phyloP scores from a whole-genome alignment of 352 stramenopile species.

The Pythium grandisporangium region DNA sequence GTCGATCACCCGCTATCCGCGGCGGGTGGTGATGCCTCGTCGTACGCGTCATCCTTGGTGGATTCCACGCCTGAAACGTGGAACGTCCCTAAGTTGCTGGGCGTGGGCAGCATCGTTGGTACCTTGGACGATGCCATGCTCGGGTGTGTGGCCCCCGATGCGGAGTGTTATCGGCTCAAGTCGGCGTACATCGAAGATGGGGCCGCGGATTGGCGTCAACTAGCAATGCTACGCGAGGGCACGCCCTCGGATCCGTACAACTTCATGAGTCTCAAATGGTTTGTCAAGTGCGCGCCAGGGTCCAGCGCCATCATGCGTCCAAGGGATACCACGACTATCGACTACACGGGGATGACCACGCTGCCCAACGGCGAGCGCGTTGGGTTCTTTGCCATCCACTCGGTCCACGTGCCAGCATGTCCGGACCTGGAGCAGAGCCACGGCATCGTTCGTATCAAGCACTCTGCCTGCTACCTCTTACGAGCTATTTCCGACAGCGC shows the following conservation, averaged over 20 bases:
- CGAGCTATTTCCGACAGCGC: slow-evolving; percentile 25
- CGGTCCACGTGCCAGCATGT: slow-evolving; percentile 34
- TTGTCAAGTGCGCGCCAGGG: slow-evolving; percentile 32
- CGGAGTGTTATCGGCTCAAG: slow-evolving; percentile 24
- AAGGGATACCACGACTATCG: slow-evolving; percentile 36
- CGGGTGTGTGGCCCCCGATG: slow-evolving; percentile 24
- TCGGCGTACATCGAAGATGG: slow-evolving; percentile 11
- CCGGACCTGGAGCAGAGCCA: slow-evolving; percentile 25
- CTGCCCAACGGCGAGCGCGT: slow-evolving; percentile 26
- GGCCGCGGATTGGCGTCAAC: slow-evolving; percentile 13
- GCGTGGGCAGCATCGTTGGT: slow-evolving; percentile 13
- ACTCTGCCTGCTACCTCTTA: slow-evolving; percentile 45
- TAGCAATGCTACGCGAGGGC: slow-evolving; percentile 29
- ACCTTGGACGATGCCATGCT: slow-evolving; percentile 25
- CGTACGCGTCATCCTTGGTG: neutral
- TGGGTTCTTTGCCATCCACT: slow-evolving; percentile 53
- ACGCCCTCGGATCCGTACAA: slow-evolving; percentile 25
- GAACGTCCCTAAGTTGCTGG: slow-evolving; percentile 13
- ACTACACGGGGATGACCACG: slow-evolving; percentile 31
- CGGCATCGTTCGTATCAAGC: slow-evolving; percentile 26
- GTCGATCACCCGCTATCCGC: neutral
- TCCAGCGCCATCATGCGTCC: slow-evolving; percentile 27
- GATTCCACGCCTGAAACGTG: slow-evolving; percentile 5
- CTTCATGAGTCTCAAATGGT: slow-evolving; percentile 50
- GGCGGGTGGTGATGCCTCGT: neutral